Conservation (phyloP, 2,329 filamentous ascomycete genomes). For the Dichotomopilus funicola region DNA sequence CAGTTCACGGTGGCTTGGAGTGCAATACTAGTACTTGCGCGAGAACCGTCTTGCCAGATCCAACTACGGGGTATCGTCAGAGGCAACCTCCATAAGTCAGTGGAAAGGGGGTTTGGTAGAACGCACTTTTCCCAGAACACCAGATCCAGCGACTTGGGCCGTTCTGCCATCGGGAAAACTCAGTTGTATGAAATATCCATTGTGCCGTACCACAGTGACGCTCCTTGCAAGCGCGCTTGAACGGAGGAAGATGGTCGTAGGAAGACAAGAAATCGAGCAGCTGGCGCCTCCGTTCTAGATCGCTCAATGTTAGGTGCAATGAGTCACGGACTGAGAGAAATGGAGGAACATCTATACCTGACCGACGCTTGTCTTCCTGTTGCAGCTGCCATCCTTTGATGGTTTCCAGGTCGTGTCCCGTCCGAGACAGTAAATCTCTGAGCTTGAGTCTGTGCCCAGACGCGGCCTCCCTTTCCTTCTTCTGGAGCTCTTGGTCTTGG, state of each 20-base stretch:
- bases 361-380: not conserved
- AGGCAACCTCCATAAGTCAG: not conserved
- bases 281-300: not conserved
- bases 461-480: not conserved
- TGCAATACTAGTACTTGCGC: not conserved
- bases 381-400: not conserved
- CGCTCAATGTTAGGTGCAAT: not conserved
- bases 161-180: not conserved
- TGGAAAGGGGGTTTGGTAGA: too few relatives aligned
- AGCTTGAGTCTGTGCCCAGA: not conserved
- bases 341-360: not conserved
- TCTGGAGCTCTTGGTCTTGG: constrained; percentile 1
- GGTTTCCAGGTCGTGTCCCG: not conserved
- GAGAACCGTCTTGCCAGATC: constrained; percentile 1
- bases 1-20: not conserved
- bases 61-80: not conserved
- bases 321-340: not conserved
- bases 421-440: not conserved
- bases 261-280: not conserved
- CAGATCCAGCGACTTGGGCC: not conserved
- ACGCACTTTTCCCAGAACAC: not conserved
- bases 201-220: not conserved
- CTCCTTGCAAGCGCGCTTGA: not conserved
- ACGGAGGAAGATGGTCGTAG: not conserved
- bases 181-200: not conserved